These are phyloP conservation scores for Geotrichum macrosporum DNA, from an alignment of 1,139 yeast species.

Conservation along the genomic window DNA sequence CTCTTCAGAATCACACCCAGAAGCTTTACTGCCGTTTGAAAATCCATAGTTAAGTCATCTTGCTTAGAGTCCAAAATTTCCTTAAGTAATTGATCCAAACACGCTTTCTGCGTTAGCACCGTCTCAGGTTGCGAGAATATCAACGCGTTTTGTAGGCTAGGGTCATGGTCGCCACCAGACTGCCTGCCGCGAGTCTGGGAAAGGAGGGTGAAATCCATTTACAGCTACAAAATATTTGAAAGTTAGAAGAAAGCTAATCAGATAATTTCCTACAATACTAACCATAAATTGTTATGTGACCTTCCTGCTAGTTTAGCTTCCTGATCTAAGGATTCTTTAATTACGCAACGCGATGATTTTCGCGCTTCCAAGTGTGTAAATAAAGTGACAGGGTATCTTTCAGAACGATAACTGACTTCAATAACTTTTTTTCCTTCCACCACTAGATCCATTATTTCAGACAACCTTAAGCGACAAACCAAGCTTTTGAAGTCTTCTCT, in stretches of 20 bases:
- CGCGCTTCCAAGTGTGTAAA: no score
- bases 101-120: constrained; percentile 7
- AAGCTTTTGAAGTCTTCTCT: no score
- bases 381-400: no score
- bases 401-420: no score
- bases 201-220: constrained; percentile 6
- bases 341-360: no score
- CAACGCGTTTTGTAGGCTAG: constrained; percentile 13
- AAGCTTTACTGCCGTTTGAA: constrained; percentile 8
- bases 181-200: constrained; percentile 11
- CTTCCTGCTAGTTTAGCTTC: no score
- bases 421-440: no score
- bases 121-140: constrained; percentile 16
- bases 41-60: constrained; percentile 12
- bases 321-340: no score
- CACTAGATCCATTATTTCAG: no score
- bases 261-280: no score
- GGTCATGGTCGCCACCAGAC: constrained; percentile 12
- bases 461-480: no score
- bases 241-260: not conserved
- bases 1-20: constrained; percentile 11
- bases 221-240: not conserved
- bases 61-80: constrained; percentile 12
- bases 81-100: constrained; percentile 10
- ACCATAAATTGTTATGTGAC: no score